Percentiles rank a stretch among this genome's conserved stretches.
Conservation (phyloP, 2,329 filamentous ascomycete species). For the Lithohypha guttulata region DNA sequence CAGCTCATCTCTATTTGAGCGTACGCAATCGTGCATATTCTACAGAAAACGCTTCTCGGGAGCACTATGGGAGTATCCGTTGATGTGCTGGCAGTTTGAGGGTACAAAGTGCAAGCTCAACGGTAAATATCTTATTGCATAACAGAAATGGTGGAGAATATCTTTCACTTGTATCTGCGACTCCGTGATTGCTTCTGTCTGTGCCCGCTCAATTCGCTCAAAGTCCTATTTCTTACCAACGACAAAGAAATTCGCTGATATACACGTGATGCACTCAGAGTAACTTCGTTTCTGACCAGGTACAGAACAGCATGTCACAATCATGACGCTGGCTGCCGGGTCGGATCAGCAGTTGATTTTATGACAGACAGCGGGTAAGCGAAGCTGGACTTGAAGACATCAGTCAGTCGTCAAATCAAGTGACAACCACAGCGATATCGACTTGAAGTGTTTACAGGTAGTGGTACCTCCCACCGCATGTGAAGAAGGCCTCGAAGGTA, state of each 20-base stretch:
- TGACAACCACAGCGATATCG: slow-evolving; percentile 4
- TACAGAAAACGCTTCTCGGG: not conserved
- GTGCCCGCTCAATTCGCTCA: too few relatives aligned
- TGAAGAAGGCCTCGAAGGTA: too few relatives aligned
- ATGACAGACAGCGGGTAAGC: slow-evolving; percentile 10
- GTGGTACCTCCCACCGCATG: too few relatives aligned
- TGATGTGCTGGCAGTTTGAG: slow-evolving; percentile 11
- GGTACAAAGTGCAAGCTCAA: too few relatives aligned
- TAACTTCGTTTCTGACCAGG: too few relatives aligned
- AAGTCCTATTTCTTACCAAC: too few relatives aligned
- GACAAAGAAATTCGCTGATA: too few relatives aligned
- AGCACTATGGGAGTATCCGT: slow-evolving; percentile 8
- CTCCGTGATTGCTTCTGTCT: too few relatives aligned
- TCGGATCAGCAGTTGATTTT: slow-evolving; percentile 11
- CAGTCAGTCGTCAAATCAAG: not conserved
- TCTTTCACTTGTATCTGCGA: too few relatives aligned
- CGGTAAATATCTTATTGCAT: too few relatives aligned
- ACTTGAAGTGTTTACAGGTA: slow-evolving; percentile 4
- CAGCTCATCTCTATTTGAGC: not conserved
- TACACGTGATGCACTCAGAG: too few relatives aligned
- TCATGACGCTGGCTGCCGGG: slow-evolving; percentile 7
- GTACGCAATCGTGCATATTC: slow-evolving; percentile 6
- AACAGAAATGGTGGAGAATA: too few relatives aligned
- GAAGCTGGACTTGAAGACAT: slow-evolving; percentile 3
- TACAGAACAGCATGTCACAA: slow-evolving; percentile 4